phyloP scores from a whole-genome alignment of 208 protist species.

The Trypanosoma conorhini region DNA sequence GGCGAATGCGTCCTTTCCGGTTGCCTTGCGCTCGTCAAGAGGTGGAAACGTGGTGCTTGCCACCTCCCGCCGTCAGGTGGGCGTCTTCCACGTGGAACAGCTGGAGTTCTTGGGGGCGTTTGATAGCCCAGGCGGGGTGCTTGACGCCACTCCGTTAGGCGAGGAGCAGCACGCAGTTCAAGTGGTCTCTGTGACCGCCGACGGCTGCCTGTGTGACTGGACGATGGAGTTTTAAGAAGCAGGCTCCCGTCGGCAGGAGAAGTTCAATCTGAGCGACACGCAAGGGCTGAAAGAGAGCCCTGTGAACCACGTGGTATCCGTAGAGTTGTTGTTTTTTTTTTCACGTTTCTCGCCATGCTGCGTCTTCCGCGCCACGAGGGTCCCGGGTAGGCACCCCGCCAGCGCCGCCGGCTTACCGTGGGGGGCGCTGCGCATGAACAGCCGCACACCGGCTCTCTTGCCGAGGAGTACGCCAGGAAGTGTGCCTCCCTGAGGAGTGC shows the following conservation, averaged over 20 bases:
- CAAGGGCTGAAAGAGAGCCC: no score
- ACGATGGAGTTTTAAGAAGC: constrained; percentile 12
- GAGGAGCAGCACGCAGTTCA: constrained; percentile 10
- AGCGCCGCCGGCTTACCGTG: no score
- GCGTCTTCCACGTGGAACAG: constrained; percentile 15
- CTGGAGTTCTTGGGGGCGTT: constrained; percentile 23
- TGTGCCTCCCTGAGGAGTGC: no score
- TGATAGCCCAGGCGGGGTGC: constrained; percentile 10
- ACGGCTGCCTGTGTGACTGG: constrained; percentile 18
- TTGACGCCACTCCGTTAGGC: constrained; percentile 11
- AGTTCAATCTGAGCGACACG: no score
- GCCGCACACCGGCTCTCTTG: no score
- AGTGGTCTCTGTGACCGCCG: constrained; percentile 13
- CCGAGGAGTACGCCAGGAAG: no score
- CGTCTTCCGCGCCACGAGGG: no score
- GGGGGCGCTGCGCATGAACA: no score
- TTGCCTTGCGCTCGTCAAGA: constrained; percentile 10
- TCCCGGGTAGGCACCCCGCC: no score
- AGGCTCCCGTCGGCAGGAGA: no score
- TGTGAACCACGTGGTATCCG: no score
- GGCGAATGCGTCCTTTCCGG: constrained; percentile 9
- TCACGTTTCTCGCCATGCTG: no score
- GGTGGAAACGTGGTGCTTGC: constrained; percentile 9
- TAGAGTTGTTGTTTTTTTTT: not conserved
- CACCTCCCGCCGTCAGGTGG: constrained; percentile 21